These are phyloP conservation scores for Chaetomium strumarium DNA, from an alignment of 2,329 filamentous ascomycete genomes.

Conservation along the genomic window DNA sequence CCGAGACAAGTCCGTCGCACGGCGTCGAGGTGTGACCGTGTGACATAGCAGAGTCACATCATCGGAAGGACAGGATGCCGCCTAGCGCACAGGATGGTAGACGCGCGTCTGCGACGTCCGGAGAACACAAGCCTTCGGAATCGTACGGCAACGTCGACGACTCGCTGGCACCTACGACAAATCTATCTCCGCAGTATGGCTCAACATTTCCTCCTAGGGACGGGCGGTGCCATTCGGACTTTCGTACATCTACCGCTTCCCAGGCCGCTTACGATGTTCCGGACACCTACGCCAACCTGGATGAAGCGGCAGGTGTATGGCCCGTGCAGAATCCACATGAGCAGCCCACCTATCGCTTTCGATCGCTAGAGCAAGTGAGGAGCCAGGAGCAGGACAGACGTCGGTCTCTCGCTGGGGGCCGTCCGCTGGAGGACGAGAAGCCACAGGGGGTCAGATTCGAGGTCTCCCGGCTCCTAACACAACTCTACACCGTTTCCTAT, in stretches of 20 bases:
- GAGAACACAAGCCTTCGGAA: neutral
- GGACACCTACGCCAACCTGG: slow-evolving; percentile 37
- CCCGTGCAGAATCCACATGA: slow-evolving; percentile 41
- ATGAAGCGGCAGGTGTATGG: slow-evolving; percentile 36
- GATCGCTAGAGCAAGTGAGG: slow-evolving; percentile 35
- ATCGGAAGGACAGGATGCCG: neutral
- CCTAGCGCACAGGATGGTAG: neutral
- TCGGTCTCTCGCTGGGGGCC: neutral
- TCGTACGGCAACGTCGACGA: neutral
- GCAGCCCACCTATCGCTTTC: slow-evolving; percentile 32
- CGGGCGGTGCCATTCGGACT: neutral
- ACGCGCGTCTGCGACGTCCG: neutral
- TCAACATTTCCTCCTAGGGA: neutral
- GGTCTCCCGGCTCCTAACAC: slow-evolving; percentile 47
- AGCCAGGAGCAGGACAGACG: slow-evolving; percentile 24
- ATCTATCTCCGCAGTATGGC: neutral
- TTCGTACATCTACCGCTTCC: slow-evolving; percentile 13
- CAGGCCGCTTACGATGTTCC: slow-evolving; percentile 32
- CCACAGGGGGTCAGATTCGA: neutral
- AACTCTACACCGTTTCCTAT: slow-evolving; percentile 70
- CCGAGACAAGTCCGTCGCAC: too few species aligned
- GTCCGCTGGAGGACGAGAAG: slow-evolving; percentile 3
- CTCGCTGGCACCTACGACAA: neutral
- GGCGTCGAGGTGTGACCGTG: neutral
- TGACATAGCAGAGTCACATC: neutral